A percentile compares a stretch with the other conserved stretches of the same genome.
phyloP scores from a whole-genome alignment of 1,284 basidiomycete species.

The Amylostereum areolatum region DNA sequence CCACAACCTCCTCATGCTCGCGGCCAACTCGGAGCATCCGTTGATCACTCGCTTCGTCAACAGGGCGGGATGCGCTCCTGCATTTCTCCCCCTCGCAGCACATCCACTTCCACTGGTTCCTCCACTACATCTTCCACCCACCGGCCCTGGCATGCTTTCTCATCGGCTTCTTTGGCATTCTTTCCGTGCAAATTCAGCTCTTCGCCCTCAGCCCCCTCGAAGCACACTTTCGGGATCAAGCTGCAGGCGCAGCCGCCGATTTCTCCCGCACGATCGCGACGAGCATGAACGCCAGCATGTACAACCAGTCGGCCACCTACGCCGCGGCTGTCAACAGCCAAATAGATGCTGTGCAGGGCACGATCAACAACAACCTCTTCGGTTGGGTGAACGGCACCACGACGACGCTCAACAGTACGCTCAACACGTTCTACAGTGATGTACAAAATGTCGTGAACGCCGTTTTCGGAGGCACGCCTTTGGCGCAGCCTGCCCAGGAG shows the following conservation, averaged over 20 bases:
- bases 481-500: conserved; percentile 77
- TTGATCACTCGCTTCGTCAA: conserved; percentile 62
- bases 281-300: conserved; percentile 76
- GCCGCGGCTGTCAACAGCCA: conserved; percentile 71
- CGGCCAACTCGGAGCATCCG: conserved; percentile 62
- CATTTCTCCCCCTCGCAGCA: conserved; percentile 55
- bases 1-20: conserved; percentile 72
- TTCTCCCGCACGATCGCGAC: conserved; percentile 71
- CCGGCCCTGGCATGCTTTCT: conserved; percentile 86
- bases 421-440: conserved; percentile 71
- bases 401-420: conserved; percentile 75
- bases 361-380: conserved; percentile 83
- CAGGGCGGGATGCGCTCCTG: conserved; percentile 39
- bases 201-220: conserved; percentile 68
- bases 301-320: conserved; percentile 72
- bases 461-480: conserved; percentile 79
- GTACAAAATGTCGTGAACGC: conserved; percentile 63
- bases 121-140: conserved; percentile 86
- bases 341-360: conserved; percentile 62
- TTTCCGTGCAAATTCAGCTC: conserved; percentile 85
- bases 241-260: conserved; percentile 53
- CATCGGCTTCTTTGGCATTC: conserved; percentile 85
- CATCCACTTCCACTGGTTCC: conserved; percentile 70
- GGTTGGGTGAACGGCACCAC: conserved; percentile 95
- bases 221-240: conserved; percentile 53